Evolutionary conservation across 1,284 basidiomycete species (phyloP), one percentile per base, ranked within the genome.

Genomic region (Pisolithus thermaeus): DNA sequence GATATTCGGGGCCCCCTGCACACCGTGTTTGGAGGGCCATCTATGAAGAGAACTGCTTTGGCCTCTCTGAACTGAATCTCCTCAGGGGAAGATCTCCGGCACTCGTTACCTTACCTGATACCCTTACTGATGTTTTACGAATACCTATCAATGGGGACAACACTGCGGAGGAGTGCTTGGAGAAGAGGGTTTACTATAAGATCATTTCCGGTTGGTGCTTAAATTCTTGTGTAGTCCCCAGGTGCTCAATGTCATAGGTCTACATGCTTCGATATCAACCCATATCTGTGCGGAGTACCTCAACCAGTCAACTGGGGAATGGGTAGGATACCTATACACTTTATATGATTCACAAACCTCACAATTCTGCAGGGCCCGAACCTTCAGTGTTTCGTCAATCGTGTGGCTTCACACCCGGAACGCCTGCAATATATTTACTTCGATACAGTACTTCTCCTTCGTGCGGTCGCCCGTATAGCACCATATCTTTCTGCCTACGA

Each of bases 11-110:
- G 1, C 73, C 79, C 23, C 90, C 90, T 28, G 86, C 97, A 0
- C 81, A 89, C 57, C 81, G 90, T 27, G 89, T 98, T 41, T 99
- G 97, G 97, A 78, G 80, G 49, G 85, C 94, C 7, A 99, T 99
- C 58, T 99, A 99, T 68, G 86, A 97, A 66, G 97, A 99, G 67
- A 99, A 99, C 67, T 99, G 97, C 67, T 99, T 99, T 70, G 94
- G 93, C 8, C 69, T 87, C 35, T 81, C 85, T 0, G 67, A 70
- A 48, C 60, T 77, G 41, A 80, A 70, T 58, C 67, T 82, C 30
- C 70, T 79, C 65, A 66, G 59, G 1, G 69, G 67, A 23, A 74
- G 72, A 55, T 74, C 77, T 3, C 69, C 75, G 1, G 72, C 70
- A 3, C 67, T 68, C 8, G 75, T 78, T 7, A 73, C 74, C 28